Evolutionary conservation across 352 stramenopile species (phyloP).

Genomic region (Globisporangium alternatum): DNA sequence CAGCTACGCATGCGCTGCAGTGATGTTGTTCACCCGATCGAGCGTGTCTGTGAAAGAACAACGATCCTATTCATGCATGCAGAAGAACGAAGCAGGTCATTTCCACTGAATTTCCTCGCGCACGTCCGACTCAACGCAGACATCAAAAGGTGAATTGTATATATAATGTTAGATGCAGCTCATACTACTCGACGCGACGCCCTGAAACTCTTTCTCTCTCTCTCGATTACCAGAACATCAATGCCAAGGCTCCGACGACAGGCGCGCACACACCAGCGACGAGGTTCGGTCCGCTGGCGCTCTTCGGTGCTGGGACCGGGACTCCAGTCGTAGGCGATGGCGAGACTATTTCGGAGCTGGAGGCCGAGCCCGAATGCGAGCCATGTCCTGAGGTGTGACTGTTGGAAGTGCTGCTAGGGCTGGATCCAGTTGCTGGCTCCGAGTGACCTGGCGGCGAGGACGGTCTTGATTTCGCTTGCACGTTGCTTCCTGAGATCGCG

Average conservation of each 20-base stretch:
- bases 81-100: too few relatives aligned
- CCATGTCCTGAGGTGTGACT: background rate
- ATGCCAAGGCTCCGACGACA: background rate
- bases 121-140: background rate
- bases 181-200: background rate
- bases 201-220: background rate
- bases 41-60: too few relatives aligned
- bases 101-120: too few relatives aligned
- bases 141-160: background rate
- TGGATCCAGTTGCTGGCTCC: background rate
- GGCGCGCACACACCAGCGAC: background rate
- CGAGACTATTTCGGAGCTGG: background rate
- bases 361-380: background rate
- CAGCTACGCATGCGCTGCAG: too few relatives aligned
- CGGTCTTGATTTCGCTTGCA: background rate
- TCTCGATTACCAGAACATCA: conserved; percentile 4
- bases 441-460: background rate
- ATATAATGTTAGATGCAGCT: background rate
- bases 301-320: background rate
- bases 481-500: background rate
- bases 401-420: background rate
- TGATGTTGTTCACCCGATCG: too few relatives aligned
- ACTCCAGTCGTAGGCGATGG: background rate
- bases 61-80: too few relatives aligned
- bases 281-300: background rate